Base-by-base conservation (phyloP, 2,329 filamentous ascomycete genomes). In the Fusarium sublunatum region DNA sequence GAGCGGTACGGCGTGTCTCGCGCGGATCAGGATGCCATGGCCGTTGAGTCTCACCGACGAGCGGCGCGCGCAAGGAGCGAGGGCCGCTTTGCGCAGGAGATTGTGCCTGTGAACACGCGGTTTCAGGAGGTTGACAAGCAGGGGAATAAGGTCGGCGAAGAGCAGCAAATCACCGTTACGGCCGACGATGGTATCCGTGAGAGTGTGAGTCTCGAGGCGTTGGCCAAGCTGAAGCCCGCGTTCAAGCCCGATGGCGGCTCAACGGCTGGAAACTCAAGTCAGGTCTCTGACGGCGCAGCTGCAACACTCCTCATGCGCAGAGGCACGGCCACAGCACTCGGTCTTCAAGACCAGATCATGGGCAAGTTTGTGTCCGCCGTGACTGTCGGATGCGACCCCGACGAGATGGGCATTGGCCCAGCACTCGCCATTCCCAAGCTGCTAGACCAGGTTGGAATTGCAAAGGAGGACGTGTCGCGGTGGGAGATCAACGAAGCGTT, bases 401-500 rank as follows among this genome's bases (percentile, higher is more conserved):
- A 96, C 72, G 93, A 97, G 83, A 97, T 98, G 94, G 93, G 94
- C 35, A 83, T 97, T 55, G 93, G 94, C 0, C 93, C 94, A 0
- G 92, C 92, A 0, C 73, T 96, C 26, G 93, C 92, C 0, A 94
- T 97, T 48, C 93, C 93, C 7, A 91, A 89, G 74, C 82, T 97
- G 19, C 82, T 97, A n/a, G 75, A 80, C 15, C 85, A 86, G 59
- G 85, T 89, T 2, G 91, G 88, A 1, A 75, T 97, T 12, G 73
- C 78, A 39, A 88, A 81, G 11, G 80, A 82, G 3, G 92, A 97
- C 55, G 86, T 98, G 0, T 85, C 89, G 32, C 81, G 95, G 9
- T 97, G 93, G 93, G 93, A 97, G 81, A 90, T 97, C 76, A 97
- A 97, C 76, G 93, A 97, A 84, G 87, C 87, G 7, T 89, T 89